Base-by-base conservation (phyloP, 306 rosid genomes). In the Pyrus bretschneideri region DNA sequence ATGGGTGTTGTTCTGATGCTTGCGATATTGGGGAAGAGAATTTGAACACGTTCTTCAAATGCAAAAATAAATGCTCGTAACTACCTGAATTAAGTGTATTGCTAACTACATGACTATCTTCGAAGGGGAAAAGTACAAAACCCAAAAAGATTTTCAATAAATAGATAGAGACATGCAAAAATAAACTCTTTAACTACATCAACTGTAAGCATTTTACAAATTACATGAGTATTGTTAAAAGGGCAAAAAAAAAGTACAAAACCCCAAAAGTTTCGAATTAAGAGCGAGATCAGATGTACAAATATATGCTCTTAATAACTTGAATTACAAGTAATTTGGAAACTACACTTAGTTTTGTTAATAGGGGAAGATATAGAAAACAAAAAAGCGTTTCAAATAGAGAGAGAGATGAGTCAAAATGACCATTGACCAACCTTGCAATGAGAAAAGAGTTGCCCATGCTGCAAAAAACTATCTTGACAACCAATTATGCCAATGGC, bases 381-480 rank as follows among this genome's bases (percentile, higher is more conserved):
- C 4, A 7, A 38, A 7, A 38, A 38, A 38, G 42, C 1, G 10
- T 0, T 38, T 38, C 42, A 38, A 38, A 38, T 38, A 38, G 42
- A 51, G 4, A 22, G 35, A 25, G 35, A 59, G 33, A 46, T 31
- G 18, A 22, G 27, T n/a, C 61, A 57, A 57, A 76, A 58, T 4
- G 35, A 63, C 14, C 12, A 55, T 58, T 42, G 23, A 52, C 78
- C 60, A 58, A 88, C 97, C 95, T 86, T 85, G 89, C 86, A 85
- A 64, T 68, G 76, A 66, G 89, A 74, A 40, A 85, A 73, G 54
- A 85, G 66, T 29, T 85, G 85, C 13, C 51, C 64, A 81, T 86
- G 82, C 55, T 51, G 55, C 55, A 79, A 79, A 75, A 25, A 67
- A 19, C 74, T 71, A 8, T 79, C 72, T 71, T 72, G 73, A 85